These are phyloP conservation scores for Aureobasidium mangrovei DNA, from an alignment of 2,329 filamentous ascomycete genomes.

Conservation along the genomic window DNA sequence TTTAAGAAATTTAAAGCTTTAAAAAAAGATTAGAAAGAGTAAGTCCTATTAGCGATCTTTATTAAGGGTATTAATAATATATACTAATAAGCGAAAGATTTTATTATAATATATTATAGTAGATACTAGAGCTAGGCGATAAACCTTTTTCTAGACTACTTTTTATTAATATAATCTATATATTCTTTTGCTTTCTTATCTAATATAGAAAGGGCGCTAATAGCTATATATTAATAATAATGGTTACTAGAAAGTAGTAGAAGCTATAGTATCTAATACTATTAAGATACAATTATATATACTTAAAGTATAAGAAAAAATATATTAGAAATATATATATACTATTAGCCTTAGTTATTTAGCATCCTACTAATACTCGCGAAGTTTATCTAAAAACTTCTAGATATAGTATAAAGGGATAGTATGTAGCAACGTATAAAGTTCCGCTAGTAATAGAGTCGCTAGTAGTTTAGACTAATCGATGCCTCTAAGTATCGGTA, in stretches of 20 bases:
- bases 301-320: background rate
- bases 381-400: background rate
- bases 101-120: too few relatives aligned
- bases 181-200: background rate
- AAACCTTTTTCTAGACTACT: background rate
- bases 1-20: background rate
- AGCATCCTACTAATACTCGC: background rate
- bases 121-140: too few relatives aligned
- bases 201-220: background rate
- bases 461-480: too few relatives aligned
- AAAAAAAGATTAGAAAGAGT: background rate
- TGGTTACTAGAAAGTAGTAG: background rate
- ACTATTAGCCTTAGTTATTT: too few relatives aligned
- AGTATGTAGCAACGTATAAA: too few relatives aligned
- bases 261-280: background rate
- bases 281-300: background rate
- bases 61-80: background rate
- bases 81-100: too few relatives aligned
- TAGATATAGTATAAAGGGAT: background rate
- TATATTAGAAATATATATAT: background rate
- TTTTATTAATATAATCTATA: background rate
- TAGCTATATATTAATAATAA: background rate
- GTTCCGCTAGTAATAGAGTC: too few relatives aligned
- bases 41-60: background rate
- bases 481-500: too few relatives aligned